These are phyloP conservation scores for Paxillus involutus DNA, from an alignment of 768 basidiomycete species.

Conservation along the genomic window DNA sequence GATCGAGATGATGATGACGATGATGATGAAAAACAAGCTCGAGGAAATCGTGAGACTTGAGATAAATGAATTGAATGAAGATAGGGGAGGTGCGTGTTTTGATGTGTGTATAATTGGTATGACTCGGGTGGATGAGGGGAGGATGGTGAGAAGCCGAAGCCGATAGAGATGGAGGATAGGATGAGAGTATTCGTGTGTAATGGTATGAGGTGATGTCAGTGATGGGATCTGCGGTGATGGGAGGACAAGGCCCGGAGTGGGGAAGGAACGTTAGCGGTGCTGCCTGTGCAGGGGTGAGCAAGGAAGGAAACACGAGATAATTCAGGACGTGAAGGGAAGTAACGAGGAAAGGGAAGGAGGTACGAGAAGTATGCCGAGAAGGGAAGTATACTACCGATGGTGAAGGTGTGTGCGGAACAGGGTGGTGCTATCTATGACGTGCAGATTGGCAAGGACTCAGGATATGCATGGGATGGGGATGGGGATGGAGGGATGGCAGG, in stretches of 20 bases:
- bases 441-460: slow-evolving; percentile 3
- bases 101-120: neutral
- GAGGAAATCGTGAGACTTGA: neutral
- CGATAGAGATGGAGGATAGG: neutral
- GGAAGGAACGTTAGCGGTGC: neutral
- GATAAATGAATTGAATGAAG: neutral
- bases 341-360: neutral
- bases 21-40: neutral
- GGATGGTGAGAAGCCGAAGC: neutral
- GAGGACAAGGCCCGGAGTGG: neutral
- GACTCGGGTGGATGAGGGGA: neutral
- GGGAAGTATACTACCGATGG: neutral
- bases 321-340: neutral
- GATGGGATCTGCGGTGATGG: slow-evolving; percentile 22
- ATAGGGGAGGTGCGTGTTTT: neutral
- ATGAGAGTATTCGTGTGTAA: neutral
- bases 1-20: neutral
- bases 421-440: slow-evolving; percentile 12
- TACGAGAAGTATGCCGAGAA: neutral
- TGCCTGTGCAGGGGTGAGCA: neutral
- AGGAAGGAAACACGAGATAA: neutral
- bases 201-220: slow-evolving; percentile 12
- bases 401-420: neutral
- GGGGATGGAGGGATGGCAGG: neutral
- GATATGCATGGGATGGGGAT: slow-evolving; percentile 1